Percentiles rank a stretch among this genome's conserved stretches.
These are phyloP conservation scores for Panellus pusillus DNA, from an alignment of 768 basidiomycete genomes.

Conservation along the genomic window DNA sequence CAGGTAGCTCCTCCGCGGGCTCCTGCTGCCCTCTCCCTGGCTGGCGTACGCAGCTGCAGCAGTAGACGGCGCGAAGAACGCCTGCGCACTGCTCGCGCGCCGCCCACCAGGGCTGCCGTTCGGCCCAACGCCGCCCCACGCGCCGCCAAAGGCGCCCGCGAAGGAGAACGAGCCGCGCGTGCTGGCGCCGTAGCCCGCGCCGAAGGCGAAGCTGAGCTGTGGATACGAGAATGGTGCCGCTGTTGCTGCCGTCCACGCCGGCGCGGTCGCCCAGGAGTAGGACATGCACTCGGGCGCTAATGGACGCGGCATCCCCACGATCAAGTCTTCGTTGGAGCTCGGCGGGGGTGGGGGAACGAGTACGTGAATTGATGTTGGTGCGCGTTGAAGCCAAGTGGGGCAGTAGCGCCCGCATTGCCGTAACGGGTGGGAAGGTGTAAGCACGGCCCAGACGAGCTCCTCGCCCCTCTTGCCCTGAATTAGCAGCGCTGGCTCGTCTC, in stretches of 20 bases:
- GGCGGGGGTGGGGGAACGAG: slow-evolving; percentile 42
- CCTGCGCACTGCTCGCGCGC: slow-evolving; percentile 38
- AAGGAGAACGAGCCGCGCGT: slow-evolving; percentile 16
- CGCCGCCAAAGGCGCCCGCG: slow-evolving; percentile 15
- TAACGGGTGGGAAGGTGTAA: slow-evolving; percentile 17
- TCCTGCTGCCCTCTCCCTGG: slow-evolving; percentile 49
- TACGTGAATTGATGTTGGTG: slow-evolving; percentile 42
- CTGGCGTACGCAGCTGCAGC: slow-evolving; percentile 23
- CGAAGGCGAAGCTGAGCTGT: slow-evolving; percentile 20
- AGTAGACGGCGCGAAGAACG: slow-evolving; percentile 35
- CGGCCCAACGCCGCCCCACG: background rate
- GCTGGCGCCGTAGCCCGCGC: background rate
- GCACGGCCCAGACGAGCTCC: slow-evolving; percentile 59
- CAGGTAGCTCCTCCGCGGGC: slow-evolving; percentile 49
- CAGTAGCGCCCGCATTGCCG: slow-evolving; percentile 19
- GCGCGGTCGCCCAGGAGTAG: slow-evolving; percentile 16
- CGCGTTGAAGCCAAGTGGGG: slow-evolving; percentile 38
- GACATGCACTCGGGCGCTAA: slow-evolving; percentile 14
- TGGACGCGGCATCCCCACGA: slow-evolving; percentile 28
- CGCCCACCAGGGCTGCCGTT: slow-evolving; percentile 15
- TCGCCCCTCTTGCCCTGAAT: slow-evolving; percentile 72
- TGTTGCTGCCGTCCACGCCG: background rate
- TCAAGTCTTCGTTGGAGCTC: slow-evolving; percentile 33
- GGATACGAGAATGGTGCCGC: slow-evolving; percentile 20
- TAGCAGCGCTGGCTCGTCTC: no score